Base-by-base conservation (phyloP, 2,329 filamentous ascomycete genomes). In the Fusarium sp. region DNA sequence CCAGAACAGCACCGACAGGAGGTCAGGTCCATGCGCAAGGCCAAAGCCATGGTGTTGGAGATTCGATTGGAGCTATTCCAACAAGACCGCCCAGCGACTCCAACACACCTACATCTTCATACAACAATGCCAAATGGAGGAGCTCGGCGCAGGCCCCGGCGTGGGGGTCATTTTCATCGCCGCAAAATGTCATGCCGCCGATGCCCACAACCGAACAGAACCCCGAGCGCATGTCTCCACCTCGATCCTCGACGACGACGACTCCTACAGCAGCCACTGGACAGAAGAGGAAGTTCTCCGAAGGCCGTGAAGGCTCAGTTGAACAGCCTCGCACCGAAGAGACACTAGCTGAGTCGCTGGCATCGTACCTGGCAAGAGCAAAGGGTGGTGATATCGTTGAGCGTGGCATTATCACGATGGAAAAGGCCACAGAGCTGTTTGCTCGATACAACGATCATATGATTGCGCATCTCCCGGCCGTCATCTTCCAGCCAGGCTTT, bases 391-490 rank as follows among this genome's bases (percentile, higher is more conserved):
- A 87, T 62, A 74, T 85, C 13, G 77, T 91, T 35, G 86, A 88
- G 62, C 81, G 85, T 9, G 86, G 86, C 2, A 68, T 90, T 36
- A 72, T 91, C 29, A 83, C 81, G 3, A 78, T 83, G 72, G 82
- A 84, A 2, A 77, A 80, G 57, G 87, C 88, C 2, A 74, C 78
- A 3, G 77, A 81, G 52, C 78, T 89, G 40, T 86, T 89, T 61
- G 72, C 77, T 24, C 80, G 83, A 9, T 91, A 90, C 72, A 84
- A 80, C 34, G 80, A 82, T 12, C 78, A 82, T 42, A 89, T 90
- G 83, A 78, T 81, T 15, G 78, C 78, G 3, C 87, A 90, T 61
- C 80, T 89, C 48, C 88, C 88, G 1, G 83, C 83, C 2, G 85
- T 91, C 15, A 79, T 89, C 25, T 87, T 91, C 54, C 80, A 85